phyloP scores from a whole-genome alignment of 108 stramenopile species.

The Fragilaria radians region DNA sequence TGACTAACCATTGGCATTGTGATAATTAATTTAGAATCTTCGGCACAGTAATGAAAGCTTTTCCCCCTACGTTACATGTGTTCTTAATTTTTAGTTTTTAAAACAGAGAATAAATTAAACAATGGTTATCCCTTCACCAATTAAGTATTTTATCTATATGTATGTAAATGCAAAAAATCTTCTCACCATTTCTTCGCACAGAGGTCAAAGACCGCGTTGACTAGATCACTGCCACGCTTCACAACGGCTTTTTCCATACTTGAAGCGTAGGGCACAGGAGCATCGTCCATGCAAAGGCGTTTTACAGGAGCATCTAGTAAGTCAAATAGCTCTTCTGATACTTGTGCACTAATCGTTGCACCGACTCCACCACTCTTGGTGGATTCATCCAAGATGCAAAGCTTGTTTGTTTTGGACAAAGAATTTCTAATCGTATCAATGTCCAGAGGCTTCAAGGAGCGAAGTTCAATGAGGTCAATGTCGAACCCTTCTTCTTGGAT shows the following conservation, averaged over 20 bases:
- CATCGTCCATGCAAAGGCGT: slow-evolving; percentile 98
- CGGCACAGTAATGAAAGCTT: too few species aligned
- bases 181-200: slow-evolving; percentile 59
- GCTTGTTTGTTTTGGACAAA: slow-evolving; percentile 86
- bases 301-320: slow-evolving; percentile 93
- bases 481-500: slow-evolving; percentile 91
- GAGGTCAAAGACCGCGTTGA: slow-evolving; percentile 80
- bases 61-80: too few species aligned
- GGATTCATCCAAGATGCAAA: slow-evolving; percentile 93
- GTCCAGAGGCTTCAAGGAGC: slow-evolving; percentile 95
- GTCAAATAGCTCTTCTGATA: slow-evolving; percentile 94
- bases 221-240: slow-evolving; percentile 85
- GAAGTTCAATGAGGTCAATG: slow-evolving; percentile 95
- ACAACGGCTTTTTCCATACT: slow-evolving; percentile 96
- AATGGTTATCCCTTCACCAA: too few species aligned
- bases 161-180: background rate
- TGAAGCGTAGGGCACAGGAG: slow-evolving; percentile 92
- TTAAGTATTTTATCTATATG: too few species aligned
- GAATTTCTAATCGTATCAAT: slow-evolving; percentile 88
- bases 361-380: slow-evolving; percentile 95
- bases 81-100: too few species aligned
- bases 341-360: slow-evolving; percentile 89
- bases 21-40: too few species aligned
- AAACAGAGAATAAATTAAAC: too few species aligned
- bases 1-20: too few species aligned